Base-by-base conservation (phyloP, 192 early-diverging fungal species). In the Cetraspora pellucida region DNA sequence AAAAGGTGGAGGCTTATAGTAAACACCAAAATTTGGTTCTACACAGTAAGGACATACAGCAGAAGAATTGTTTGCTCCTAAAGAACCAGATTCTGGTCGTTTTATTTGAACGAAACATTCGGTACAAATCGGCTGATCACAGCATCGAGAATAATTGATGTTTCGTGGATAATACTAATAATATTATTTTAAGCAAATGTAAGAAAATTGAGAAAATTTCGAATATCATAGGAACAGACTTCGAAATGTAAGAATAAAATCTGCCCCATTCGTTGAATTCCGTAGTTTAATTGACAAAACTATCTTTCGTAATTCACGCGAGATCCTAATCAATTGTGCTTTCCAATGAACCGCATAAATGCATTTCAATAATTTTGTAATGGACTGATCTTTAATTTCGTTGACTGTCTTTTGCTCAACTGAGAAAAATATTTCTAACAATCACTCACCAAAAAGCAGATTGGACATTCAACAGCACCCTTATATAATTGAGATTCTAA, bases 21-120 rank as follows among this genome's bases (percentile, higher is more conserved):
- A 82, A 31, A 96, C 81, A 49, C 94, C 96, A 82, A 95, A 93
- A 70, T 96, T 88, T 61, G 93, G 85, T 75, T 92, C 87, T 11
- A 93, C 92, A 81, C 96, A 97, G 81, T 92, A 97, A 0, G 96
- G 96, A 74, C 96, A 97, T 44, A 84, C 80, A 13, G 94, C 90
- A 0, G 93, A 87, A 44, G 85, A 84, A 65, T 87, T 82, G 27
- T 81, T 84, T 19, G 86, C 86, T 68, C 93, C 94, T 55, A 89
- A 75, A 11, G 74, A 89, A 43, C 80, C 61, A 78, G 64, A 79
- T 55, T 87, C 88, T 57, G 93, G 90, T 43, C 96, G 91, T 79
- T 95, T 93, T 68, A 98, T 94, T 87, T 98, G 95, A 55, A 97
- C 91, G 88, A 98, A 98, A 80, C 96, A 98, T 77, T 98, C 96